phyloP scores from a whole-genome alignment of 2,329 filamentous ascomycete genomes.

The Epichloe uncinata region DNA sequence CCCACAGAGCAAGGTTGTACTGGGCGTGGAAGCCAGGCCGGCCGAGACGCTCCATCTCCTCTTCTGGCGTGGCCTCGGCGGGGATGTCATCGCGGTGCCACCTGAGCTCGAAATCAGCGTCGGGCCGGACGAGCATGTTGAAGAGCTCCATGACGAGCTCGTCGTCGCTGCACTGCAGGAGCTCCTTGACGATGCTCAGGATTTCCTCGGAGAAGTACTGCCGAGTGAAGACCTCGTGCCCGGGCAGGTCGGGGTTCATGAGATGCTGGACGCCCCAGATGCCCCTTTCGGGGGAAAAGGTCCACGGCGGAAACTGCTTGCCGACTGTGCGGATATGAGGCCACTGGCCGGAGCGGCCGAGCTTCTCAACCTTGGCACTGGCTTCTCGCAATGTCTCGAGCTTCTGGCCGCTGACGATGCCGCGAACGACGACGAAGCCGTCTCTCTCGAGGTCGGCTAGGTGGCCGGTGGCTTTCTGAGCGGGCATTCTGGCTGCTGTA shows the following conservation, averaged over 20 bases:
- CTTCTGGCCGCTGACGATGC: slow-evolving; percentile 42
- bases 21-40: slow-evolving; percentile 62
- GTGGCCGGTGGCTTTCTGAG: slow-evolving; percentile 7
- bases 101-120: slow-evolving; percentile 55
- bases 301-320: slow-evolving; percentile 87
- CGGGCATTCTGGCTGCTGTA: slow-evolving; percentile 7
- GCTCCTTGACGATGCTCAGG: slow-evolving; percentile 47
- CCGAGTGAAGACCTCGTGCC: slow-evolving; percentile 45
- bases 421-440: slow-evolving; percentile 64
- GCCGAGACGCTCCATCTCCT: slow-evolving; percentile 50
- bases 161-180: slow-evolving; percentile 45
- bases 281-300: slow-evolving; percentile 41
- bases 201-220: slow-evolving; percentile 61
- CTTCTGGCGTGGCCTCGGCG: slow-evolving; percentile 47
- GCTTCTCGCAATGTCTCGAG: slow-evolving; percentile 48
- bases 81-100: slow-evolving; percentile 83
- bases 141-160: slow-evolving; percentile 76
- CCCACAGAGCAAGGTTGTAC: slow-evolving; percentile 74
- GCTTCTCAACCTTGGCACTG: slow-evolving; percentile 39
- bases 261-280: slow-evolving; percentile 90
- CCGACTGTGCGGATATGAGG: slow-evolving; percentile 71
- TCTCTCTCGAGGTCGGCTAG: slow-evolving; percentile 46
- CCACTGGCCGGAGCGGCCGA: slow-evolving; percentile 61
- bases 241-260: slow-evolving; percentile 57
- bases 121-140: slow-evolving; percentile 70